These are phyloP conservation scores for Ogataea neopini DNA, from an alignment of 805 yeast genomes.

Conservation along the genomic window DNA sequence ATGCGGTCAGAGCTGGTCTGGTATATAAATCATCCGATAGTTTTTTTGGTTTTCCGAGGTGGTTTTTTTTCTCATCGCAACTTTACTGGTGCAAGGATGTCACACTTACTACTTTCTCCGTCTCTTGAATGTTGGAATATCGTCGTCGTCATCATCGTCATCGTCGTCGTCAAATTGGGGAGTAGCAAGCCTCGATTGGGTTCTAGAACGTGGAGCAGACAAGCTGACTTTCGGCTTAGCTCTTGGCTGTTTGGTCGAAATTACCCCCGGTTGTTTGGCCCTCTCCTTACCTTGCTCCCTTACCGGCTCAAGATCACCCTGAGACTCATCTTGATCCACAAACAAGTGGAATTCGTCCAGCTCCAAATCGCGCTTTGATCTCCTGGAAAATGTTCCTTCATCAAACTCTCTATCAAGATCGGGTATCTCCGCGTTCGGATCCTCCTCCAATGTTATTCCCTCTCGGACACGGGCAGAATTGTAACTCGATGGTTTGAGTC, in stretches of 20 bases:
- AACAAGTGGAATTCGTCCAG: neutral
- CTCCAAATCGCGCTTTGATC: constrained; percentile 5
- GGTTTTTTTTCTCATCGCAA: neutral
- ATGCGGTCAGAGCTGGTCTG: too few relatives aligned
- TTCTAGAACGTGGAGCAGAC: neutral
- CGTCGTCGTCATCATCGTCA: constrained; percentile 30
- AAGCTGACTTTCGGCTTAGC: too few relatives aligned
- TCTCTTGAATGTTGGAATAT: constrained; percentile 32
- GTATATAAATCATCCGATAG: neutral
- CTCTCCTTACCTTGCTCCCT: too few relatives aligned
- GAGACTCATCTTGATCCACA: constrained; percentile 1
- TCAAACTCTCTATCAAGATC: constrained; percentile 23
- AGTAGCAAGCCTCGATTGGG: neutral
- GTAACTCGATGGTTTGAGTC: constrained; percentile 16
- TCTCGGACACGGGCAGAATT: constrained; percentile 15
- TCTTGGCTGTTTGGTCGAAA: too few relatives aligned
- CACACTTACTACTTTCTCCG: constrained; percentile 21
- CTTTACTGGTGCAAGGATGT: constrained; percentile 2
- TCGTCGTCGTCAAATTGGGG: neutral
- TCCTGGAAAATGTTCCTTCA: neutral
- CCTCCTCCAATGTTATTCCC: constrained; percentile 13
- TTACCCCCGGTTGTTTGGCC: too few relatives aligned
- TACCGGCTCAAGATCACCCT: neutral
- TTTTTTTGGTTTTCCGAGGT: constrained; percentile 12
- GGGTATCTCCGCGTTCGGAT: constrained; percentile 10